Base-by-base conservation (phyloP, 306 rosid genomes). In the Fragaria nilgerrensis region DNA sequence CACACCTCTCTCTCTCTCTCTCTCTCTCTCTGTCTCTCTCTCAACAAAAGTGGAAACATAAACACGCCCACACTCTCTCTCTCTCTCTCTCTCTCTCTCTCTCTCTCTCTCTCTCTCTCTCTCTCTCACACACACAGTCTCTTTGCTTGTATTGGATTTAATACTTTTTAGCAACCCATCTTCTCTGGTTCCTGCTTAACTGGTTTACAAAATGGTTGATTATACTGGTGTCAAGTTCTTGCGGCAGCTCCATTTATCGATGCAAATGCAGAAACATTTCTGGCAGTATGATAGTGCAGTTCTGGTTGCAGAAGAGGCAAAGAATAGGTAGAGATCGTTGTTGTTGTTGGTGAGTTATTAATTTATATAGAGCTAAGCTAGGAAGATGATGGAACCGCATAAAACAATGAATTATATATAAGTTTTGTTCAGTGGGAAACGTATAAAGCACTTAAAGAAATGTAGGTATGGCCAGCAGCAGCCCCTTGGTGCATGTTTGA, bases 401-500 rank as follows among this genome's bases (percentile, higher is more conserved):
- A 52, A 61, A 74, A 75, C 72, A 52, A 84, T 65, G 65, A 34
- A 61, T 59, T 23, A 1, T 53, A 17, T 73, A 41, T 63, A 63
- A 47, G 52, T 14, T 74, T 17, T 4, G 43, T 59, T 74, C 16
- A 62, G n/a, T 62, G 37, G 67, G 67, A 62, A 62, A 59, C 5
- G 48, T 3, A 9, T 4, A 29, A 87, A 84, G 82, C 76, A 75
- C 78, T 73, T 84, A 78, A 64, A 73, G 72, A 75, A 62, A 9
- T 37, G 36, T 20, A 25, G 69, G 78, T 63, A 84, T 67, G 78
- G 85, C 41, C 82, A 84, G 45, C 11, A 41, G 45, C 45, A 41
- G 73, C 61, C 59, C 80, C 49, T 25, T 12, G 61, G 79, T 37
- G 32, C 32, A 29, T 29, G 81, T 72, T 75, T 79, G 88, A 74